Evolutionary conservation across 2,329 filamentous ascomycete species (phyloP).

Genomic region (Zymoseptoria passerinii): DNA sequence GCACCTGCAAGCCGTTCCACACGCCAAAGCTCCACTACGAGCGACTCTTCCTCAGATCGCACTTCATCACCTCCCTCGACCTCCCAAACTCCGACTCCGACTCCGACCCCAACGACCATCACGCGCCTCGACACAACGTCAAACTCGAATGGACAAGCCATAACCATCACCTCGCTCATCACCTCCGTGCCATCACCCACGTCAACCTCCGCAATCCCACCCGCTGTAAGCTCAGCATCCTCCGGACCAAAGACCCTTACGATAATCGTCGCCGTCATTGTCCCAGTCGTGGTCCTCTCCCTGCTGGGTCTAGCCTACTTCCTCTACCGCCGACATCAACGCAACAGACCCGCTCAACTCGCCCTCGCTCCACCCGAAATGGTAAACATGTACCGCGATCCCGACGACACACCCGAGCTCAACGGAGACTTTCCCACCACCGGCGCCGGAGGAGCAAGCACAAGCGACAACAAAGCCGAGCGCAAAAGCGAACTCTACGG

Average conservation of each 20-base stretch:
- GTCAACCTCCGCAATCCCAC: background rate
- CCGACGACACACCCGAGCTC: slow-evolving; percentile 7
- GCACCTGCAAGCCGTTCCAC: background rate
- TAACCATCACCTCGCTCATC: slow-evolving; percentile 3
- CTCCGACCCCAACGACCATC: slow-evolving; percentile 1
- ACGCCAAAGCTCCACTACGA: background rate
- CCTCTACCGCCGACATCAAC: slow-evolving; percentile 6
- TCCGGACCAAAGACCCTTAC: background rate
- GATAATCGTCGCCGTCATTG: slow-evolving; percentile 6
- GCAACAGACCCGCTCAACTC: background rate
- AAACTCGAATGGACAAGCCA: slow-evolving; percentile 2
- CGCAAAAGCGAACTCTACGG: slow-evolving; percentile 4
- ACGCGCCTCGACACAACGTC: slow-evolving; percentile 2
- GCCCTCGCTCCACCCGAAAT: slow-evolving; percentile 6
- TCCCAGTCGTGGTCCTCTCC: slow-evolving; percentile 2
- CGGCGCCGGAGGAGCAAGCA: background rate
- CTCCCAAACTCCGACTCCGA: background rate
- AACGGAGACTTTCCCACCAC: slow-evolving; percentile 2
- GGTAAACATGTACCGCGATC: slow-evolving; percentile 9
- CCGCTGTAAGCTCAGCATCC: background rate
- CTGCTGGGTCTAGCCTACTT: slow-evolving; percentile 1
- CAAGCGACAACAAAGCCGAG: background rate
- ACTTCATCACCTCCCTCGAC: background rate
- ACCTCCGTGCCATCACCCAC: background rate
- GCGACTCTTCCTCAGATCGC: background rate